Evolutionary conservation across 2,329 filamentous ascomycete genomes (phyloP).

Genomic region (Calonectria leucothoes): DNA sequence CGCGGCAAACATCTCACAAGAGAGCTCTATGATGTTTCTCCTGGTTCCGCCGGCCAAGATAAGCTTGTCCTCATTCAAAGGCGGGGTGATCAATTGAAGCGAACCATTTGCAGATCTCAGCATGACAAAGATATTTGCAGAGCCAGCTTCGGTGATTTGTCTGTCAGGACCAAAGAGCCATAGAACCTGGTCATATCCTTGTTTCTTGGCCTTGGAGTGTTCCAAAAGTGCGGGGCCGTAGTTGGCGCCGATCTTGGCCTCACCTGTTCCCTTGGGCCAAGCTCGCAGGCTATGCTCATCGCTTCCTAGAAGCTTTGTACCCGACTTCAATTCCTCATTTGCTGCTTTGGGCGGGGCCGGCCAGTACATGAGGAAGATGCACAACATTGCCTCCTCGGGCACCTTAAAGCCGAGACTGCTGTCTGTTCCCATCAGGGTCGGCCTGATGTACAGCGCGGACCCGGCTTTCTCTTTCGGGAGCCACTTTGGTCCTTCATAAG

Average conservation of each 20-base stretch:
- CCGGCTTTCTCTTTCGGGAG: neutral
- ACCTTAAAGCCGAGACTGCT: neutral
- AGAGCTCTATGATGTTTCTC: neutral
- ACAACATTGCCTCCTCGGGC: neutral
- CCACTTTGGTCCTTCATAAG: slow-evolving; percentile 16
- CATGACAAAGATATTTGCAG: neutral
- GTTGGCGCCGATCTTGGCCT: neutral
- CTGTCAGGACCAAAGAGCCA: neutral
- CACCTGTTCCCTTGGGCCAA: neutral
- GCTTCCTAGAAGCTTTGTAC: neutral
- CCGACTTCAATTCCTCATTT: neutral
- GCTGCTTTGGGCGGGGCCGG: neutral
- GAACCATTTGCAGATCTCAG: neutral
- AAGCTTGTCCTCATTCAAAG: neutral
- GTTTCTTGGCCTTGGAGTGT: neutral
- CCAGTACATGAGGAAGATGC: neutral
- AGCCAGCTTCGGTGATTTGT: neutral
- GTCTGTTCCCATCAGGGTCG: neutral
- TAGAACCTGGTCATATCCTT: neutral
- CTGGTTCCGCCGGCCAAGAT: neutral
- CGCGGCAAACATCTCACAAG: neutral
- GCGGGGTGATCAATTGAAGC: neutral
- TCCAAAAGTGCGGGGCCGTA: neutral
- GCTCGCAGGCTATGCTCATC: neutral
- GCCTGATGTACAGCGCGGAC: neutral